Conservation (phyloP, 129 eudicot species). For the Artemisia argyi region DNA sequence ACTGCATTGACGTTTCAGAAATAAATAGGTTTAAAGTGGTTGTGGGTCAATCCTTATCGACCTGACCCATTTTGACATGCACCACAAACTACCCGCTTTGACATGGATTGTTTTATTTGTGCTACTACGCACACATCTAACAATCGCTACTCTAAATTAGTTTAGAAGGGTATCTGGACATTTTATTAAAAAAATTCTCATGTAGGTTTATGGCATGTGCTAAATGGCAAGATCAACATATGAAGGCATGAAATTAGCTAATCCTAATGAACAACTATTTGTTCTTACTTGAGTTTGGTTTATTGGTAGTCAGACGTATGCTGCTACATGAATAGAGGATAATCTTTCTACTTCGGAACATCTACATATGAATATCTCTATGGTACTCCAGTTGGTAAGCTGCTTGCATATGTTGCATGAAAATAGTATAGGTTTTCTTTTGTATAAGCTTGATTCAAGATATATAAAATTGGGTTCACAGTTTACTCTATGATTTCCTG, state of each 20-base stretch:
- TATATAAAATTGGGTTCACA: no score
- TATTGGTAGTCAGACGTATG: slow-evolving; percentile 88
- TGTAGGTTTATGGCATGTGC: slow-evolving; percentile 83
- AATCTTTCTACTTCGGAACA: slow-evolving; percentile 97
- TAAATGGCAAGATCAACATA: slow-evolving; percentile 83
- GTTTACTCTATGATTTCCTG: no score
- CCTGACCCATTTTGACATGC: no score
- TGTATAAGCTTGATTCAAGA: no score
- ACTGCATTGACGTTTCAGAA: no score
- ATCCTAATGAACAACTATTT: slow-evolving; percentile 73
- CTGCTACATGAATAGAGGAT: slow-evolving; percentile 96
- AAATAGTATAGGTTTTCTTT: no score
- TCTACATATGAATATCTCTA: slow-evolving; percentile 75
- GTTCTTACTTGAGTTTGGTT: slow-evolving; percentile 95
- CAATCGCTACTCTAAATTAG: no score
- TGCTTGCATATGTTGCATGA: background rate
- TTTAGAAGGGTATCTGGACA: background rate
- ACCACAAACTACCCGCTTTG: no score
- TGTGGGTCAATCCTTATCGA: no score
- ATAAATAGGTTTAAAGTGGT: no score
- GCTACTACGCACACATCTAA: no score
- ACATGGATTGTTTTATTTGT: no score
- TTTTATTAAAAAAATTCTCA: slow-evolving; percentile 3
- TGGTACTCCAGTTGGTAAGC: slow-evolving; percentile 39
- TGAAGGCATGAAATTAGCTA: slow-evolving; percentile 84